phyloP scores from a whole-genome alignment of 768 basidiomycete genomes.

The Rhodotorula paludigena region DNA sequence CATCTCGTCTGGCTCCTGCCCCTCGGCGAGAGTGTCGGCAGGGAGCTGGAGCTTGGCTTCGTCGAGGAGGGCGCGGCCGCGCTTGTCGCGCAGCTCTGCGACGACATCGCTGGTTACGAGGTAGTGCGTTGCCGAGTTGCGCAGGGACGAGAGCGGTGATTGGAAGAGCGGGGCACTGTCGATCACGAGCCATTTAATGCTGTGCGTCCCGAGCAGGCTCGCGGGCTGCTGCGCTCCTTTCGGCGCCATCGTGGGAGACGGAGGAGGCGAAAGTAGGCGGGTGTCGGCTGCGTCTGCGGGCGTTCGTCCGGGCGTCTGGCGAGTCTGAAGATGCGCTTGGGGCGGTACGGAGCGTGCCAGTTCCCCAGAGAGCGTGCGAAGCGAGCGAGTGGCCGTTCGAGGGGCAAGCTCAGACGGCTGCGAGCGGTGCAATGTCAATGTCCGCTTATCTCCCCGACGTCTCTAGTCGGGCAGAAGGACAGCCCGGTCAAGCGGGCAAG shows the following conservation, averaged over 20 bases:
- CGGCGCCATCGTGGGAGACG: background rate
- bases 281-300: background rate
- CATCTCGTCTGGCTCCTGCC: slow-evolving; percentile 1
- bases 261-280: background rate
- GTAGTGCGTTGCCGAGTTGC: slow-evolving; percentile 80
- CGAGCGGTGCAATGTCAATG: too few relatives aligned
- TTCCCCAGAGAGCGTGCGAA: too few relatives aligned
- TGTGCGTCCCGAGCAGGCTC: background rate
- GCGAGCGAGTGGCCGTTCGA: too few relatives aligned
- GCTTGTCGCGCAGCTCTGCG: slow-evolving; percentile 79
- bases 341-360: too few relatives aligned
- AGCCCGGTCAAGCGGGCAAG: too few relatives aligned
- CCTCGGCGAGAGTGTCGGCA: slow-evolving; percentile 14
- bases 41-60: slow-evolving; percentile 57
- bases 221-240: background rate
- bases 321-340: too few relatives aligned
- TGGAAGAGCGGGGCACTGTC: slow-evolving; percentile 44
- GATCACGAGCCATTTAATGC: slow-evolving; percentile 34
- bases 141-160: slow-evolving; percentile 55
- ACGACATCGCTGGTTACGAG: slow-evolving; percentile 86
- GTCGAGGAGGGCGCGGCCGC: slow-evolving; percentile 79
- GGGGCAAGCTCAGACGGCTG: too few relatives aligned
- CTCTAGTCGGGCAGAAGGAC: too few relatives aligned
- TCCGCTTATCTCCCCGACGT: too few relatives aligned
- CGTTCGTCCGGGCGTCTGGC: too few relatives aligned